Base-by-base conservation (phyloP, 345 rosid genomes). In the Camelina hispida region DNA sequence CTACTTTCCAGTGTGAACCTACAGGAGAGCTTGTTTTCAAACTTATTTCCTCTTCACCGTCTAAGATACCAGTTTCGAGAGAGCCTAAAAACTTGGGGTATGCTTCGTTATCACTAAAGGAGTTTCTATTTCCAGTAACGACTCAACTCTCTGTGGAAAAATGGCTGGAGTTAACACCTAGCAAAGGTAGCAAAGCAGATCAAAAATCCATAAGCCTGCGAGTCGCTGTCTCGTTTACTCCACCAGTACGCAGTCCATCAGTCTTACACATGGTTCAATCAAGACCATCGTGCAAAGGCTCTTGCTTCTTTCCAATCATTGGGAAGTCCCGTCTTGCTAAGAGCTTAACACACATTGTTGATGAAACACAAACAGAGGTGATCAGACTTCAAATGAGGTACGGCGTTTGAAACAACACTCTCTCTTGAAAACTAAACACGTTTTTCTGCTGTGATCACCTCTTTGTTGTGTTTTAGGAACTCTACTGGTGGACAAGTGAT, bases 311-410 rank as follows among this genome's bases (percentile, higher is more conserved):
- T 78, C 90, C 91, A 20, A 68, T 85, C 50, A 57, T 84, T 14
- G 81, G 84, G 75, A 87, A 61, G 79, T 69, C 76, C 30, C 86
- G 68, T 67, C 84, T 44, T 78, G 80, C 75, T 52, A 89, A 86
- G 58, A 79, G 78, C 64, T 60, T 73, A 77, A 84, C 87, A 44
- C 68, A 14, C 44, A 66, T 96, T 25, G 56, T 84, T 80, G 87
- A 84, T 81, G 88, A 81, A 79, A 78, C 77, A 75, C 77, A 82
- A 68, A 68, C 85, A 64, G 97, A 89, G 82, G 78, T 88, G 65
- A 81, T 93, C 66, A 85, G 83, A 42, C 90, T 96, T 58, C 91
- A 85, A 79, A 86, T 93, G 88, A 90, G 99, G 99, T 96, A 89
- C 18, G 72, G 0, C 35, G 14, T 17, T 43, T 10, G 10, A 63